phyloP scores from a whole-genome alignment of 2,329 filamentous ascomycete genomes.

The Myriosclerotinia curreyana region DNA sequence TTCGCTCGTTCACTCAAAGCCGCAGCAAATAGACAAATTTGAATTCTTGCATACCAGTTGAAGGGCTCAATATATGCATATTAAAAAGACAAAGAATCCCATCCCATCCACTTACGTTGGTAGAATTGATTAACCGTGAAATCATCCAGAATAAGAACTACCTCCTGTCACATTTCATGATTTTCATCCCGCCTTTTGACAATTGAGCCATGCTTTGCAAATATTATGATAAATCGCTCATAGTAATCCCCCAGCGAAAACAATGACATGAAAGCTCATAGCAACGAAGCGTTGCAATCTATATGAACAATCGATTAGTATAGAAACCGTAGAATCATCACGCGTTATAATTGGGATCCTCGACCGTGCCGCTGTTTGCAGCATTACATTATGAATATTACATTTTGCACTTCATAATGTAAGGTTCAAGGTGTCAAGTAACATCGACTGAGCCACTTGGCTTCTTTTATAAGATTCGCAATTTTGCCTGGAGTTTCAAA shows the following conservation, averaged over 20 bases:
- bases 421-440: not conserved
- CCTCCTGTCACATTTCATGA: conserved; percentile 2
- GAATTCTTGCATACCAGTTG: not conserved
- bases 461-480: not conserved
- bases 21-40: not conserved
- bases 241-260: not conserved
- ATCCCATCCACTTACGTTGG: no score
- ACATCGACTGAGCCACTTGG: not conserved
- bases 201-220: not conserved
- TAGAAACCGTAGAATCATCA: not conserved
- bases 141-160: not conserved
- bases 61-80: not conserved
- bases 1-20: not conserved
- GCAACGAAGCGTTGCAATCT: not conserved
- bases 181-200: not conserved
- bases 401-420: not conserved
- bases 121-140: no score
- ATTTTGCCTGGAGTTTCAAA: not conserved
- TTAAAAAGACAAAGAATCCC: no score
- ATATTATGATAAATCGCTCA: conserved; percentile 5
- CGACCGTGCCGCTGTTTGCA: not conserved
- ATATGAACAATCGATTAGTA: not conserved
- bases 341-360: not conserved
- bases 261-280: not conserved
- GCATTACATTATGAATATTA: not conserved